Evolutionary conservation across 1,284 basidiomycete species (phyloP), one percentile per base, ranked within the genome.

Genomic region (Hemileccinum hortonii): DNA sequence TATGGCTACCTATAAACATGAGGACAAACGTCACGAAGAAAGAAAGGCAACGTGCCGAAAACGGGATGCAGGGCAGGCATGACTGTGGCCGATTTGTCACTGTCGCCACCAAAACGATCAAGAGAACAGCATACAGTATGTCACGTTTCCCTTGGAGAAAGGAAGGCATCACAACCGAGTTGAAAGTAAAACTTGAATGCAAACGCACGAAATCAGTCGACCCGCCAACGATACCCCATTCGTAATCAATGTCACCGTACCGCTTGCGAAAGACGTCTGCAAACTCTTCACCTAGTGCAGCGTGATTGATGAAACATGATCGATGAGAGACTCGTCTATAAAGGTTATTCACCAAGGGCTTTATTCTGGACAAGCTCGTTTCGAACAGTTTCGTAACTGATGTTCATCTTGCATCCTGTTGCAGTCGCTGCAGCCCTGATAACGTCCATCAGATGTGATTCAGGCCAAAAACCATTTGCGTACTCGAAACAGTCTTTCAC

Each of bases 401-500:
- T 75, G 39, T 82, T 77, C 42, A 82, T 74, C 50, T 74, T 76
- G 64, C 90, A 92, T 4, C 82, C 87, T 0, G 90, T 86, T 0
- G 90, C 86, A 40, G 49, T 58, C 14, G 54, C 33, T 30, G 55
- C 52, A 36, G 54, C 56, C 24, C 65, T 63, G 24, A 21, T 6
- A 35, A 40, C 16, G 45, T n/a, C 6, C 16, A 47, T 50, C 40
- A 44, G 30, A 47, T 1, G 1, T 26, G 19, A 39, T 36, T 22
- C 11, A 1, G 22, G 24, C 18, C n/a, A 45, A 42, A 41, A 44
- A 15, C 29, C n/a, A 12, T 19, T 37, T 2, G 66, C 81, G 50
- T 58, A 90, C 86, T 90, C 79, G 64, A 93, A 89, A 66, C 90
- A 92, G 14, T 75, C 78, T 18, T 76, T 69, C 14, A 92, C 84